Base-by-base conservation (phyloP, 2,329 filamentous ascomycete genomes). In the Atkinsonella texensis region DNA sequence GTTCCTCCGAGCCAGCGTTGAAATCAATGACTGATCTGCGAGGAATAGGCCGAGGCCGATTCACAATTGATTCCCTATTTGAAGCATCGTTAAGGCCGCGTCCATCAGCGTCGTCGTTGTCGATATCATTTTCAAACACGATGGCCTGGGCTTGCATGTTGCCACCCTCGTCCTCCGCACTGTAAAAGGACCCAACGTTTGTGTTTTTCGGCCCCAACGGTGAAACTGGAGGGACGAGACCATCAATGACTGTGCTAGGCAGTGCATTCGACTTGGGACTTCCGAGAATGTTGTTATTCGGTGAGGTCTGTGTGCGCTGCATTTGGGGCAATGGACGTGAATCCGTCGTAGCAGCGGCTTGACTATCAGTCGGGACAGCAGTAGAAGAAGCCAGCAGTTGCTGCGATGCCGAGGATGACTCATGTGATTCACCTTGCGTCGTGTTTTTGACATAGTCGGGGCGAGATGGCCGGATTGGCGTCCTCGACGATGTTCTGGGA, bases 1-100 rank as follows among this genome's bases (percentile, higher is more conserved):
- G 12, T 45, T 39, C 17, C n/a, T 43, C 18, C 13, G 43, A 12
- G 17, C 13, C 15, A n/a, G 13, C 2, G 11, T 23, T 42, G 9
- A 9, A 9, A 3, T 12, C 4, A 33, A 12, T 6, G 13, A 28
- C 18, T 38, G 63, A 61, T 38, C 72, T 74, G 49, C 78, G 69
- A 5, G 77, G 75, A 50, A 81, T 76, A 2, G 78, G 78, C 33
- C 78, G 70, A 2, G 77, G 77, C 5, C 78, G 71, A 59, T 81
- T 67, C 6, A 81, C 68, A 18, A 81, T 65, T 0, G 75, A 76
- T 2, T 62, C 58, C 28, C 48, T 48, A 31, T 51, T 44, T 12
- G 46, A 48, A 13, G 53, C 41, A 28, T 52, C 31, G 10, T 28
- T 28, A 20, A 18, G 35, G 32, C n/a, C 39, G 40, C 48, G 39